These are phyloP conservation scores for Pythium grandisporangium DNA, from an alignment of 352 stramenopile species.

Conservation along the genomic window DNA sequence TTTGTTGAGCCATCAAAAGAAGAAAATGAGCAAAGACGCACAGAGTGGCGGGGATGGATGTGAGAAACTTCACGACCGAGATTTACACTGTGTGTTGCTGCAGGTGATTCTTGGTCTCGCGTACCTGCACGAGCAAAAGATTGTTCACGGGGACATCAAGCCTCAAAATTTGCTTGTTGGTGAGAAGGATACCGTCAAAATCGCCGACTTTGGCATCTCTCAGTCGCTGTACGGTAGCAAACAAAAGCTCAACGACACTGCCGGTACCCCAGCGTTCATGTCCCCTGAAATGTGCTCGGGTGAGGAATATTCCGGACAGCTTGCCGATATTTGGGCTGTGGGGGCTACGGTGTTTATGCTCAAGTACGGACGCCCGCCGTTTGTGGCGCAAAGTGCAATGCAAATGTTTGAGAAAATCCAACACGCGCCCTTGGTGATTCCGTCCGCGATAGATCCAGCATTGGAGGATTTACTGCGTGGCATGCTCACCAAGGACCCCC, in stretches of 20 bases:
- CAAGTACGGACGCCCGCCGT: conserved; percentile 83
- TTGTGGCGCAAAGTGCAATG: conserved; percentile 83
- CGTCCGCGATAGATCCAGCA: conserved; percentile 32
- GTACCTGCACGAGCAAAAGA: conserved; percentile 85
- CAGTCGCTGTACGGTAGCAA: conserved; percentile 78
- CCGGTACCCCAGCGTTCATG: conserved; percentile 89
- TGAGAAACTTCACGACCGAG: conserved; percentile 52
- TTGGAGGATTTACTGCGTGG: conserved; percentile 46
- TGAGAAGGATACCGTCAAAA: conserved; percentile 86
- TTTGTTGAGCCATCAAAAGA: conserved; percentile 64
- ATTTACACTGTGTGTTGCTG: conserved; percentile 62
- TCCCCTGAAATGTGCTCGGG: conserved; percentile 88
- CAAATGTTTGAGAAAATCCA: conserved; percentile 87
- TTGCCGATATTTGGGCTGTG: conserved; percentile 89
- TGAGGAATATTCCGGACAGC: conserved; percentile 73
- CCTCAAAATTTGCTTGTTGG: conserved; percentile 84
- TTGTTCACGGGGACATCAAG: conserved; percentile 85
- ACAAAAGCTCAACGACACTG: conserved; percentile 69
- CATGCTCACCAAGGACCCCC: conserved; percentile 58
- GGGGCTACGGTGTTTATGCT: conserved; percentile 87
- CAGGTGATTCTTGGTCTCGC: conserved; percentile 78
- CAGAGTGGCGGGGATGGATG: too few relatives aligned
- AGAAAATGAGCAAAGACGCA: conserved; percentile 33
- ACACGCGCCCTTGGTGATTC: conserved; percentile 61
- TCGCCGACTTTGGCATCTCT: conserved; percentile 88